A percentile compares a stretch with the other conserved stretches of the same genome.
phyloP scores from a whole-genome alignment of 352 stramenopile genomes.

The Phytophthora syringae region DNA sequence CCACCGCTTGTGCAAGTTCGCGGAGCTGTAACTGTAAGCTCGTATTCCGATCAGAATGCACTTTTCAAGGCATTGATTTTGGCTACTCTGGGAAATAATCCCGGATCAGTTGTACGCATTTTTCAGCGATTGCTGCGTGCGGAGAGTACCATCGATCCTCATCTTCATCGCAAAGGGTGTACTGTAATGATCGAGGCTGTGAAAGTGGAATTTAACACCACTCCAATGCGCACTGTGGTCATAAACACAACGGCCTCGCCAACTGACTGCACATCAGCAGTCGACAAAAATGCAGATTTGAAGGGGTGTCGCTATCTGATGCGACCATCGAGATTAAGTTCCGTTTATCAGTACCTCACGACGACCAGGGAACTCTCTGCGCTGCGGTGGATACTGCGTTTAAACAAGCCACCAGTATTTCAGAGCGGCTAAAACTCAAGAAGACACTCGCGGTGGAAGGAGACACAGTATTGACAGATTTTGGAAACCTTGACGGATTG shows the following conservation, averaged over 20 bases:
- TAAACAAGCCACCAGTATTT: slow-evolving; percentile 37
- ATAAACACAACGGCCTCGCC: slow-evolving; percentile 24
- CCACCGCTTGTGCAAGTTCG: slow-evolving; percentile 50
- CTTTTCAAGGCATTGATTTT: slow-evolving; percentile 49
- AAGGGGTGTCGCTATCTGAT: slow-evolving; percentile 21
- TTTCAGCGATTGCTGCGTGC: slow-evolving; percentile 53
- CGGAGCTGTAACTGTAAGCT: slow-evolving; percentile 40
- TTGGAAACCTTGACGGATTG: slow-evolving; percentile 13
- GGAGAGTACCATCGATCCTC: slow-evolving; percentile 37
- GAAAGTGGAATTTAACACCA: slow-evolving; percentile 36
- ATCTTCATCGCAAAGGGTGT: slow-evolving; percentile 51
- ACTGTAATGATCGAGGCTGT: slow-evolving; percentile 43
- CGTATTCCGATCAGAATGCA: slow-evolving; percentile 16
- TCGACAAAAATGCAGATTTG: slow-evolving; percentile 6
- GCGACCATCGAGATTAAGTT: slow-evolving; percentile 48
- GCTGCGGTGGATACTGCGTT: slow-evolving; percentile 39
- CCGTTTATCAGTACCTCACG: slow-evolving; percentile 46
- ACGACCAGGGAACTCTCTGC: slow-evolving; percentile 46
- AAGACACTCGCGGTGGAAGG: slow-evolving; percentile 20
- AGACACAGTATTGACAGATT: neutral
- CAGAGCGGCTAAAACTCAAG: slow-evolving; percentile 31
- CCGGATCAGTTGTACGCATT: slow-evolving; percentile 19
- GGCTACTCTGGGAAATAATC: slow-evolving; percentile 17
- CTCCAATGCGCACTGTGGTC: slow-evolving; percentile 20
- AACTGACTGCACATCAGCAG: slow-evolving; percentile 14